Conservation (phyloP, 75 land plant species). For the Picea sitchensis region DNA sequence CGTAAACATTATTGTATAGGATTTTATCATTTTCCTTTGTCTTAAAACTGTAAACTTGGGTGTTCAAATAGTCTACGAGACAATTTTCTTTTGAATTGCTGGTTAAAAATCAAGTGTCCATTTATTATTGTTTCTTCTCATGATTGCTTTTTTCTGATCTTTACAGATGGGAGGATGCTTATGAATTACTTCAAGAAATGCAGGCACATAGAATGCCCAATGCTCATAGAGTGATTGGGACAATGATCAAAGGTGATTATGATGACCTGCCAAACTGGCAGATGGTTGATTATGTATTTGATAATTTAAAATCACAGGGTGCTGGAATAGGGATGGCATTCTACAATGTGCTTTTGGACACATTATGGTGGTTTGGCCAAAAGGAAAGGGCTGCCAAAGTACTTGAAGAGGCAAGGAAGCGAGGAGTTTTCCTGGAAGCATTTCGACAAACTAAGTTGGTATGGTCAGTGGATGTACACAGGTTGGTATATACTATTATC, state of each 20-base stretch:
- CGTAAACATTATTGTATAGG: too few species aligned
- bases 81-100: too few species aligned
- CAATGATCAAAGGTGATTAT: constrained; percentile 75
- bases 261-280: constrained; percentile 85
- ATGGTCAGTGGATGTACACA: constrained; percentile 94
- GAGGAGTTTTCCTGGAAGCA: constrained; percentile 75
- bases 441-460: constrained; percentile 61
- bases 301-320: constrained; percentile 66
- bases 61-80: too few species aligned
- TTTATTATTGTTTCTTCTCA: too few species aligned
- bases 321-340: constrained; percentile 64
- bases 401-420: constrained; percentile 67
- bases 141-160: not conserved
- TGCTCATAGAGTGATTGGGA: constrained; percentile 64
- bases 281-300: constrained; percentile 82
- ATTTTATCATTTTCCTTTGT: too few species aligned
- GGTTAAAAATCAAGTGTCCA: too few species aligned
- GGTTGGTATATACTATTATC: constrained; percentile 32
- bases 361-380: constrained; percentile 89
- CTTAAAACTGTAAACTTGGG: too few species aligned
- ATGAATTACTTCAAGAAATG: constrained; percentile 77
- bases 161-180: constrained; percentile 84
- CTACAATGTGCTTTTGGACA: constrained; percentile 80
- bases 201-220: constrained; percentile 40
- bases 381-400: constrained; percentile 79